Conservation (phyloP, 345 rosid genomes). For the Eucalyptus erythrocorys region DNA sequence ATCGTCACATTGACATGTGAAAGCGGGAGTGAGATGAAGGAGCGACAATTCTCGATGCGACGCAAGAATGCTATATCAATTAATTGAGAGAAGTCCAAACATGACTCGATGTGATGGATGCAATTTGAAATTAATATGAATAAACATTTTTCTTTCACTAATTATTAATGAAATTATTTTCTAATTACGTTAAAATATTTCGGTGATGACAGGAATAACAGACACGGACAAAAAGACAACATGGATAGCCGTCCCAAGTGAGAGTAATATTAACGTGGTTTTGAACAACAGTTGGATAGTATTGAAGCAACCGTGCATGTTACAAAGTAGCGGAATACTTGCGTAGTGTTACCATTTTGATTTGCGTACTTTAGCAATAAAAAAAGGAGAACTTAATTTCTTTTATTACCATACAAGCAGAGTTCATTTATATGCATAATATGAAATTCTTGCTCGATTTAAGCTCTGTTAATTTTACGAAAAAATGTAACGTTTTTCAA, state of each 20-base stretch:
- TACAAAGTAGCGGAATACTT: background rate
- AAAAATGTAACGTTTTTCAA: too few relatives aligned
- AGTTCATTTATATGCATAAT: background rate
- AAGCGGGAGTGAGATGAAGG: background rate
- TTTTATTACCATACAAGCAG: background rate
- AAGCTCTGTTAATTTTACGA: accelerated
- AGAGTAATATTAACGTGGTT: background rate
- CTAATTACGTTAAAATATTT: background rate
- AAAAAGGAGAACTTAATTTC: background rate
- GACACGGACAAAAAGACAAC: background rate
- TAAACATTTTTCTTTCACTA: background rate
- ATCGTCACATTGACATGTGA: background rate
- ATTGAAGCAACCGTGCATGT: background rate
- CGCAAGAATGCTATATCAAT: background rate
- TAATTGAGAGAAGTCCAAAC: background rate
- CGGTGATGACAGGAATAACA: background rate
- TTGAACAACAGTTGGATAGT: background rate
- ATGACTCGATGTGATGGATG: background rate
- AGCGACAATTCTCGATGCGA: background rate
- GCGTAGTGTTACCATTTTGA: background rate
- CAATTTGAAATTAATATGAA: background rate
- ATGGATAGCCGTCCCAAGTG: background rate
- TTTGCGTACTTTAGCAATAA: background rate
- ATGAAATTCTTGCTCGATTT: background rate
- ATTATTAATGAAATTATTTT: too few relatives aligned